Percentiles rank a stretch among this genome's conserved stretches.
These are phyloP conservation scores for Puccinia coronata DNA, from an alignment of 1,284 basidiomycete species.

Conservation along the genomic window DNA sequence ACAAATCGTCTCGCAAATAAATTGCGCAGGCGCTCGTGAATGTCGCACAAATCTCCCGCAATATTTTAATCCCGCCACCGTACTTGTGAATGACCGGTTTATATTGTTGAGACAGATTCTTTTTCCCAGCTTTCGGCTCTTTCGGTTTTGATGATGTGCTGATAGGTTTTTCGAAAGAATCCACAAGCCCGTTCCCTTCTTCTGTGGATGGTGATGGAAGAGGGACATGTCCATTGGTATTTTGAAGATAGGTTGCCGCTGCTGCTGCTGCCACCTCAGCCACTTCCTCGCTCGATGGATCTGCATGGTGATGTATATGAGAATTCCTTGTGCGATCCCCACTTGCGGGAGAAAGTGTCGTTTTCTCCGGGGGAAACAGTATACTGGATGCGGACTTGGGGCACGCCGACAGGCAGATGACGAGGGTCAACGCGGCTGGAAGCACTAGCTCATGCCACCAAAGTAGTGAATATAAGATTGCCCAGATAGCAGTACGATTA, in stretches of 20 bases:
- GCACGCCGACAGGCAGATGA: slow-evolving; percentile 1
- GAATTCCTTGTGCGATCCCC: background rate
- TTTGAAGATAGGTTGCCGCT: slow-evolving; percentile 3
- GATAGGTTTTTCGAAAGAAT: background rate
- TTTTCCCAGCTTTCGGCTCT: slow-evolving; percentile 8
- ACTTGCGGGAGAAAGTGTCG: no score
- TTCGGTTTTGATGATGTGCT: slow-evolving; percentile 22
- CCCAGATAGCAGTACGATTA: slow-evolving; percentile 32
- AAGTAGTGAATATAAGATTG: slow-evolving; percentile 19
- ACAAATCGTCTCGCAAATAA: slow-evolving; percentile 38
- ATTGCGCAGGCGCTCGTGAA: slow-evolving; percentile 33
- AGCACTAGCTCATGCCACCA: slow-evolving; percentile 25
- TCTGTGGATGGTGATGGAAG: background rate
- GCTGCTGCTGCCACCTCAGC: slow-evolving; percentile 27
- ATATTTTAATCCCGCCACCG: slow-evolving; percentile 40
- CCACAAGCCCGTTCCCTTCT: background rate
- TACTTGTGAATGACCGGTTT: slow-evolving; percentile 41
- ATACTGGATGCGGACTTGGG: slow-evolving; percentile 12
- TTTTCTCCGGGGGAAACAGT: slow-evolving; percentile 25
- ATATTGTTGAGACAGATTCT: slow-evolving; percentile 30
- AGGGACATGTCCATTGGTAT: background rate
- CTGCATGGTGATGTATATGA: background rate
- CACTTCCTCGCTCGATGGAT: slow-evolving; percentile 8
- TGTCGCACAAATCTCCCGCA: slow-evolving; percentile 34
- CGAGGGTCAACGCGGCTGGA: slow-evolving; percentile 11